Base-by-base conservation (phyloP, 805 yeast species). In the Yarrowia sp. region DNA sequence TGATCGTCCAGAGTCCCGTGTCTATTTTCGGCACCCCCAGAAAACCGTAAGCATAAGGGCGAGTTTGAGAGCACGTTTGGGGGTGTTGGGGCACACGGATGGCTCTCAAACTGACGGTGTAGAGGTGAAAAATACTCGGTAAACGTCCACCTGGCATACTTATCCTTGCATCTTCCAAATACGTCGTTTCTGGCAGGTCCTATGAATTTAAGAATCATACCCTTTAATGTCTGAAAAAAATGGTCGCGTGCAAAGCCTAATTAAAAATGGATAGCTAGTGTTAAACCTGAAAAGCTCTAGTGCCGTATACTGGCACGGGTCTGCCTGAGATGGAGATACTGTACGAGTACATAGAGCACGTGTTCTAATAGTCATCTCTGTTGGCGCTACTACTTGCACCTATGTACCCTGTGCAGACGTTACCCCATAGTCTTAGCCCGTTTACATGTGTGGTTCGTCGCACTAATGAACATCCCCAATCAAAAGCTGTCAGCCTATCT, bases 211-310 rank as follows among this genome's bases (percentile, higher is more conserved):
- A 16, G 19, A 38, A 32, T 12, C 15, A 36, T 4, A 26, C 12
- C 22, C 32, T 26, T 26, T 3, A 26, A 26, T 19, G 32, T 26
- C 32, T 26, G 32, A 26, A 32, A 32, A 38, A 40, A 52, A 36
- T 19, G 45, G 59, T 53, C 59, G 59, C 59, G 59, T 53, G 59
- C 59, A 40, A 40, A 53, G 59, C 59, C 32, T 16, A 53, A 40
- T 8, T 53, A 19, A 14, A 53, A 38, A 16, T 14, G 11, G 32
- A 53, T 53, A 53, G 35, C 58, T 11, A 16, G 41, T 10, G 22
- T 19, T 11, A 52, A 46, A 38, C 16, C 16, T n/a, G 22, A 35
- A 35, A n/a, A n/a, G 22, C 8, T n/a, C 3, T n/a, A 35, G 58
- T 36, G 58, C 40, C 58, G 32, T 16, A 11, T 45, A 41, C 16